phyloP scores from a whole-genome alignment of 805 yeast species.

The Wickerhamiella alocasiicola region DNA sequence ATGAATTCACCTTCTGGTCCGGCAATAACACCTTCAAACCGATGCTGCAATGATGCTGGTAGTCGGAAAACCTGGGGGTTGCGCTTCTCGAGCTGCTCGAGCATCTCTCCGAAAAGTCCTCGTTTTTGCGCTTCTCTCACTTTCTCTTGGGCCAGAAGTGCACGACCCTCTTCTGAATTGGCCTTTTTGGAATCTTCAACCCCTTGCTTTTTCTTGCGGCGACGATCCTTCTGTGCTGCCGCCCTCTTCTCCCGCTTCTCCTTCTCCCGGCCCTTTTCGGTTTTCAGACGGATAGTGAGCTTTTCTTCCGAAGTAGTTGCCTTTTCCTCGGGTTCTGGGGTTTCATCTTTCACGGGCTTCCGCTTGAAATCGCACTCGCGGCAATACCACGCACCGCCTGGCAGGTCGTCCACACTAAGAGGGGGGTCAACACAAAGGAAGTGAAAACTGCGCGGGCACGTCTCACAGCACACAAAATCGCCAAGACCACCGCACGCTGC shows the following conservation, averaged over 20 bases:
- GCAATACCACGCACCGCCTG: constrained; percentile 88
- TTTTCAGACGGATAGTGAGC: neutral
- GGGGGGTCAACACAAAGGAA: constrained; percentile 90
- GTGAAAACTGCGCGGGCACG: constrained; percentile 86
- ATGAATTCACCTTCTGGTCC: constrained; percentile 61
- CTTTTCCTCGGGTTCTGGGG: neutral
- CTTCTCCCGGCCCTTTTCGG: neutral
- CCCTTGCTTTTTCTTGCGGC: constrained; percentile 5
- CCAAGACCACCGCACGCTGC: constrained; percentile 86
- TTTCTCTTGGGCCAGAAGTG: neutral
- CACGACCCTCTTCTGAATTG: neutral
- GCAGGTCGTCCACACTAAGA: constrained; percentile 53
- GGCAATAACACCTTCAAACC: constrained; percentile 58
- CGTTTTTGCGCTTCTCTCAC: constrained; percentile 5
- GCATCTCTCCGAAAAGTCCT: constrained; percentile 42
- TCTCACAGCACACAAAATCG: constrained; percentile 81
- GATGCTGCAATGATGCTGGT: constrained; percentile 56
- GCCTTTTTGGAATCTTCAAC: neutral
- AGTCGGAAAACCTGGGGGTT: constrained; percentile 58
- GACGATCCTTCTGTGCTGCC: neutral
- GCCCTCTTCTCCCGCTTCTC: neutral
- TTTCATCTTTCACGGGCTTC: neutral
- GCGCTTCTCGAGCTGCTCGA: constrained; percentile 43
- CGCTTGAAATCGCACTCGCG: constrained; percentile 48
- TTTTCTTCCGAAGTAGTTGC: neutral